These are phyloP conservation scores for Phellinidium pouzarii DNA, from an alignment of 1,284 basidiomycete genomes.

Conservation along the genomic window DNA sequence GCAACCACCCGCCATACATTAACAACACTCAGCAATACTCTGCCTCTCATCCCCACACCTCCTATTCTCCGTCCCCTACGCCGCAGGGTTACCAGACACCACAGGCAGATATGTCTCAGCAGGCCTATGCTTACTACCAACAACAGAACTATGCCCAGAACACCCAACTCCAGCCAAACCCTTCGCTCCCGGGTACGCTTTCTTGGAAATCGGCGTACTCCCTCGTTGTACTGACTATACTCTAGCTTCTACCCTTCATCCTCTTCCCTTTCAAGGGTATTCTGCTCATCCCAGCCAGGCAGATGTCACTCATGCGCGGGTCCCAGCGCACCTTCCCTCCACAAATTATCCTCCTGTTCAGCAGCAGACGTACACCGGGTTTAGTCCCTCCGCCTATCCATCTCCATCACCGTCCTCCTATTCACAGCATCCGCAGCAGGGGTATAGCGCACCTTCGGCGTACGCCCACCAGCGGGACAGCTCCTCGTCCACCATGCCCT, in stretches of 20 bases:
- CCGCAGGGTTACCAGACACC: not conserved
- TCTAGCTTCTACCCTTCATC: not conserved
- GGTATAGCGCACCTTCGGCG: not conserved
- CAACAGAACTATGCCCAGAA: conserved; percentile 3
- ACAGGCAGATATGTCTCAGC: conserved; percentile 5
- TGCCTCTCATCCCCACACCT: not conserved
- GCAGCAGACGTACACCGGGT: conserved; percentile 3
- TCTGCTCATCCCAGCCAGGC: conserved; percentile 1
- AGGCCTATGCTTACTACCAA: conserved; percentile 7
- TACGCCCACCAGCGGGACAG: conserved; percentile 6
- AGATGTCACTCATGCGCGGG: not conserved
- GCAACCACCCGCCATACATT: conserved; percentile 7
- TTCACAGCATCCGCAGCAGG: conserved; percentile 3
- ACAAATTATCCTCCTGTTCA: conserved; percentile 1
- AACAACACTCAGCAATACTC: conserved; percentile 5
- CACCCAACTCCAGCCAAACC: not conserved
- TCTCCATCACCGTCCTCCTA: not conserved
- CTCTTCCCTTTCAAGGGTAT: conserved; percentile 8
- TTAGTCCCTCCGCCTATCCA: not conserved
- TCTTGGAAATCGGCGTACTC: not conserved
- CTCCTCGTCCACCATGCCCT: conserved; percentile 1
- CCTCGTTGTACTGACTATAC: not conserved
- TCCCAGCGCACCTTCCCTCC: not conserved
- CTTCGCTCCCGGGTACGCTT: not conserved
- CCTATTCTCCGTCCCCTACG: not conserved